Evolutionary conservation across 441 rosid genomes (phyloP), one percentile per base, ranked within the genome.

Genomic region (Gossypium gossypioides): DNA sequence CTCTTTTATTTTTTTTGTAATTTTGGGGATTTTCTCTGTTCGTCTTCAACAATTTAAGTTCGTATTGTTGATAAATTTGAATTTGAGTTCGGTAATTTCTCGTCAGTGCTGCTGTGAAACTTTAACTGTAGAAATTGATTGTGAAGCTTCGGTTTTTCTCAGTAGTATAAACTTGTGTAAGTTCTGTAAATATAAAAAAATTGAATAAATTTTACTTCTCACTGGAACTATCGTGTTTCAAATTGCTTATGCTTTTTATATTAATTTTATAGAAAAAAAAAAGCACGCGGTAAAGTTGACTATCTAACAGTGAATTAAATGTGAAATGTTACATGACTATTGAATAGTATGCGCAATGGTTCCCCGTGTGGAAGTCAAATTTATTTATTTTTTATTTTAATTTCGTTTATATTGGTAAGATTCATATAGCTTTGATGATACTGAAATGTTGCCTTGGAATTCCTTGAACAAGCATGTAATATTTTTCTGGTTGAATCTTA

Each of bases 261-360:
- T 18, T 4, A 21, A 46, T 57, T 24, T 22, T 44, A 44, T 12
- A 22, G 34, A 32, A 44, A 65, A 44, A 42, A 44, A 25, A 64
- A 22, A 13, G 37, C 21, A 46, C n/a, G 40, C 29, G 56, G 22
- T 46, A 37, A 66, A 65, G 70, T 65, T 65, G 70, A 65, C 37
- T 5, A 46, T 13, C 19, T 46, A 65, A 22, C 21, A n/a, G 21
- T 8, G 37, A 22, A 65, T 65, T 65, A 6, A 46, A 24, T 46
- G 4, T 46, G 37, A 29, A 52, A 22, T 42, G 51, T 64, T 42
- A 4, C 22, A 42, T 64, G 9, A 6, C 15, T 50, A 18, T 18
- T 54, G 21, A 44, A n/a, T 65, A 22, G 12, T 46, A 6, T 65
- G 19, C 12, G 2, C 21, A 65, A 13, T 65, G 54, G 6, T 46